Evolutionary conservation across 2,329 filamentous ascomycete genomes (phyloP), one percentile per base, ranked within the genome.

Genomic region (Ascochyta lentis): DNA sequence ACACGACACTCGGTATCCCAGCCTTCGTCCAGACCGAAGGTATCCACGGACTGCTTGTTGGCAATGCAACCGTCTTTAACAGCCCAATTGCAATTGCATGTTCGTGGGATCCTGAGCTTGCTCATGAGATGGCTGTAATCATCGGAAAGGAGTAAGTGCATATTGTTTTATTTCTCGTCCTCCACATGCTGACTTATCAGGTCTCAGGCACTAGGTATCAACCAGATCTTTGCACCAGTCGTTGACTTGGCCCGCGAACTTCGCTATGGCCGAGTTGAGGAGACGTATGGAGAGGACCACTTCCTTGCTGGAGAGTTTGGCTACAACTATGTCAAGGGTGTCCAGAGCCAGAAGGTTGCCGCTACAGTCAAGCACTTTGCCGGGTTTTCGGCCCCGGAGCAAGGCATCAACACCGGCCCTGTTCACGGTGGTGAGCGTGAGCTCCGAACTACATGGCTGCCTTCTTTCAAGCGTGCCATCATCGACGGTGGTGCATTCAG

Each of bases 51-150:
- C 86, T 91, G 61, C 78, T 91, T 29, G 83, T 88, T 39, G 83
- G 84, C 9, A 91, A 91, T 70, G 89, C 88, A 3, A 92, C 89
- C 1, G 89, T 92, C 56, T 92, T 91, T 79, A 92, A 91, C 74
- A 90, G 87, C 1, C 89, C 89, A 0, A 91, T 92, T 63, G 89
- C 80, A 7, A 84, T 89, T 49, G 89, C 85, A 15, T 90, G 87
- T 66, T 88, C 88, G 0, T 92, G 87, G 78, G 89, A 92, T 68
- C 83, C 83, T 0, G 80, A 81, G 37, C 74, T 91, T 13, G 77
- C 91, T 3, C 75, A 86, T 61, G 82, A 89, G 61, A 91, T 91
- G 88, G 89, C 80, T 6, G 76, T 78, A 3, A 81, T 83, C 16
- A 90, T 91, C 61, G 88, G 82, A 6, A 80, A 84, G 43, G 89